Conservation (phyloP, 2,329 filamentous ascomycete species). For the Ceratocystis ficicola region DNA sequence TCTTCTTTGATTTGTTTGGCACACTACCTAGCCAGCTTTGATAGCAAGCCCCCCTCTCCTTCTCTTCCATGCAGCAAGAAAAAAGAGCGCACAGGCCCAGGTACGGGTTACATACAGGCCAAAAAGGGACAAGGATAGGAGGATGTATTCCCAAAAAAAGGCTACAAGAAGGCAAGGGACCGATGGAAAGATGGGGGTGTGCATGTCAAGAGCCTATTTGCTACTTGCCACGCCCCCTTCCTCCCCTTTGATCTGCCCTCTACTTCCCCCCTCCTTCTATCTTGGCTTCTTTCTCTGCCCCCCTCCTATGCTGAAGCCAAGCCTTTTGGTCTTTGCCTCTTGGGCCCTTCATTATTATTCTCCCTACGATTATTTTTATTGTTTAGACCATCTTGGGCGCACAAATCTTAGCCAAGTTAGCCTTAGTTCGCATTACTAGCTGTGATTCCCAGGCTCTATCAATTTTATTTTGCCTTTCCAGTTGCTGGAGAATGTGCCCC, state of each 20-base stretch:
- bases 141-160: conserved; percentile 5
- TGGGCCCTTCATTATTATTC: neutral
- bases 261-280: neutral
- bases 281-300: conserved; percentile 3
- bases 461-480: neutral
- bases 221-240: neutral
- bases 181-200: neutral
- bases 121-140: conserved; percentile 8
- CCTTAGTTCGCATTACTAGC: neutral
- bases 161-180: conserved; percentile 8
- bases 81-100: conserved; percentile 4
- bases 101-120: conserved; percentile 8
- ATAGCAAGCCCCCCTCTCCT: too few species aligned
- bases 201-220: neutral
- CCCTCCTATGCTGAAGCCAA: neutral
- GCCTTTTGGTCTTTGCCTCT: neutral
- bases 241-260: neutral
- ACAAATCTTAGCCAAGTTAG: neutral
- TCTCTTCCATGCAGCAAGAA: neutral
- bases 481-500: too few species aligned
- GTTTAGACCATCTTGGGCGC: neutral
- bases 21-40: neutral
- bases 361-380: neutral
- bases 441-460: neutral
- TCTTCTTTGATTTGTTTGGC: conserved; percentile 5